phyloP scores from a whole-genome alignment of 164 flowering plant genomes.

The Malania oleifera region DNA sequence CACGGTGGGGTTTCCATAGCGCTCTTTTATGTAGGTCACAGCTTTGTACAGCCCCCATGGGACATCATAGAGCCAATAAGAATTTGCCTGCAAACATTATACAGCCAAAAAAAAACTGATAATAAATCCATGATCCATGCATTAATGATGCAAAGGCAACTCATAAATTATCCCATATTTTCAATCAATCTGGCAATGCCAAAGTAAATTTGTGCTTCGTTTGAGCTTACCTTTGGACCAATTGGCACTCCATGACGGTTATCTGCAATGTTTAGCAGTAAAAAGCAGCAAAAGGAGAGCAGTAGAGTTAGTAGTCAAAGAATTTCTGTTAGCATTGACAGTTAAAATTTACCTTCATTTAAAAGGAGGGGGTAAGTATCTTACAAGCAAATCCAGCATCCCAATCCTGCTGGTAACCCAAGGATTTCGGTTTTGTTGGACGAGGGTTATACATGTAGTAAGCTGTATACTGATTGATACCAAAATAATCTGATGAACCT shows the following conservation, averaged over 20 bases:
- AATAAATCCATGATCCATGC: background rate
- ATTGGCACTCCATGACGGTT: constrained; percentile 37
- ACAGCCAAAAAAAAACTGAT: background rate
- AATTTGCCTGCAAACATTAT: constrained; percentile 41
- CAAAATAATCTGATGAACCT: constrained; percentile 58
- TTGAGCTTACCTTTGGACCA: constrained; percentile 38
- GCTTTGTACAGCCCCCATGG: constrained; percentile 75
- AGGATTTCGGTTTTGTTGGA: constrained; percentile 12
- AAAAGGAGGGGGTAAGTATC: constrained; percentile 9
- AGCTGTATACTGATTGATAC: constrained; percentile 64
- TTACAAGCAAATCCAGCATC: constrained; percentile 59
- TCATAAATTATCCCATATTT: too few relatives aligned
- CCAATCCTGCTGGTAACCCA: constrained; percentile 58
- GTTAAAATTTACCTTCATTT: too few relatives aligned
- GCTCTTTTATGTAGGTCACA: constrained; percentile 53
- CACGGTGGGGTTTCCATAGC: constrained; percentile 54
- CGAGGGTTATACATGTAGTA: constrained; percentile 55
- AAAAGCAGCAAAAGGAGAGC: background rate
- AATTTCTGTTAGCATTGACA: too few relatives aligned
- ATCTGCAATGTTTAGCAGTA: constrained; percentile 25
- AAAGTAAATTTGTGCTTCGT: too few relatives aligned
- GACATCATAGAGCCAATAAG: constrained; percentile 63
- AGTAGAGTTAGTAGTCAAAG: background rate
- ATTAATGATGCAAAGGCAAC: background rate
- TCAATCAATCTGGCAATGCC: too few relatives aligned